Evolutionary conservation across 768 basidiomycete species (phyloP), one percentile per base, ranked within the genome.

Genomic region (Mycena vitilis): DNA sequence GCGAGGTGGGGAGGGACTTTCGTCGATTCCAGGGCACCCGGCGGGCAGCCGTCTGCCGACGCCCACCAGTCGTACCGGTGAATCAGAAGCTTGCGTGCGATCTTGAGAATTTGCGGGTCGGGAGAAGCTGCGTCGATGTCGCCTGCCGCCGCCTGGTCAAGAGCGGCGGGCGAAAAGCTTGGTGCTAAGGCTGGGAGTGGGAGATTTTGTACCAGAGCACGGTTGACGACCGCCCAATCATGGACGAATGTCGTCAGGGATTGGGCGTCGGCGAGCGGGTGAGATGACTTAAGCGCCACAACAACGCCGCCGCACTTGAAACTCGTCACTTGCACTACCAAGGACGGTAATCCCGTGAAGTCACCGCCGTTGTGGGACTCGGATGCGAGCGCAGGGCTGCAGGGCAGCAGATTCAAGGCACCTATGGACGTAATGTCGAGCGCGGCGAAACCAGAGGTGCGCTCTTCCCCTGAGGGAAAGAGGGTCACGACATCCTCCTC

Each of bases 241-340:
- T 76, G 73, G 20, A 77, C 70, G 63, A 82, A 82, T 9, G 71
- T 73, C 18, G 75, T 57, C 60, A 82, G 57, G 2, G 79, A 74
- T 45, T 79, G 80, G 11, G 81, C 81, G 61, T 82, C 81, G 11
- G 79, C 81, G 10, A 82, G 48, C 1, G 77, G 72, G 57, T 82
- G 82, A 6, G 76, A 74, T 30, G 80, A 60, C 72, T 79, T 78
- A 18, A 80, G 57, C 15, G 74, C 78, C 37, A 82, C 74, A 4
- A 75, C 75, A 15, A 76, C 53, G 4, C 74, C 77, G 25, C 74
- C 74, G 55, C 76, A 75, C 22, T 73, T 66, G 60, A 82, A 78
- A 4, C 66, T 74, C 6, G 80, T 81, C 37, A 79, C 42, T 68
- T 81, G 81, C 12, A 81, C 75, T 11, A 80, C 75, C 68, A 81